These are phyloP conservation scores for Acanthamoeba quina DNA, from an alignment of 208 protist genomes.

Conservation along the genomic window DNA sequence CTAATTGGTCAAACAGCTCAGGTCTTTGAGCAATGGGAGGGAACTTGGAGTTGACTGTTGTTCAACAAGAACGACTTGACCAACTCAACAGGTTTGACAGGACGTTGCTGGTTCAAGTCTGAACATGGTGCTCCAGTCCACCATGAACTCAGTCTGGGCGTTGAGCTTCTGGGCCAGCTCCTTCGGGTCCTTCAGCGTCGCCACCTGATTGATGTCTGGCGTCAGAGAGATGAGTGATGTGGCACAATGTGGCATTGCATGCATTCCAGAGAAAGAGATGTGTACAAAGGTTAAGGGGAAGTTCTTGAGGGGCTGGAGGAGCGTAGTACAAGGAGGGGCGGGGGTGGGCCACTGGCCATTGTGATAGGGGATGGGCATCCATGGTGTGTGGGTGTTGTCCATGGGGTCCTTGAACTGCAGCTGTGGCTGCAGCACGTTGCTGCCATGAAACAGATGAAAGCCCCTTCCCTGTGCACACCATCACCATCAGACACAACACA, in stretches of 20 bases:
- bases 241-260: too few relatives aligned
- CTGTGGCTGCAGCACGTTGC: constrained; percentile 84
- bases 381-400: constrained; percentile 84
- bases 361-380: constrained; percentile 69
- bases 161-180: constrained; percentile 75
- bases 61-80: too few relatives aligned
- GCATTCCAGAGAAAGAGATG: neutral
- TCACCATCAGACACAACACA: too few relatives aligned
- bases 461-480: too few relatives aligned
- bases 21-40: too few relatives aligned
- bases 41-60: too few relatives aligned
- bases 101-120: too few relatives aligned
- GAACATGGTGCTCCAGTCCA: constrained; percentile 90
- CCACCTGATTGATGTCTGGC: constrained; percentile 60
- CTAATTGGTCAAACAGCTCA: too few relatives aligned
- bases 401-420: constrained; percentile 80
- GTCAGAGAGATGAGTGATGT: too few relatives aligned
- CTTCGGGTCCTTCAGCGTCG: constrained; percentile 74
- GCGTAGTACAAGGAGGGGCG: neutral
- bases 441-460: constrained; percentile 69
- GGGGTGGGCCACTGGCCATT: neutral
- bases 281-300: constrained; percentile 8
- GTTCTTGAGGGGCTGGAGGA: neutral
- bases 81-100: too few relatives aligned
- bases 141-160: constrained; percentile 89